phyloP scores from a whole-genome alignment of 1,284 basidiomycete species.

The Naganishia sp. region DNA sequence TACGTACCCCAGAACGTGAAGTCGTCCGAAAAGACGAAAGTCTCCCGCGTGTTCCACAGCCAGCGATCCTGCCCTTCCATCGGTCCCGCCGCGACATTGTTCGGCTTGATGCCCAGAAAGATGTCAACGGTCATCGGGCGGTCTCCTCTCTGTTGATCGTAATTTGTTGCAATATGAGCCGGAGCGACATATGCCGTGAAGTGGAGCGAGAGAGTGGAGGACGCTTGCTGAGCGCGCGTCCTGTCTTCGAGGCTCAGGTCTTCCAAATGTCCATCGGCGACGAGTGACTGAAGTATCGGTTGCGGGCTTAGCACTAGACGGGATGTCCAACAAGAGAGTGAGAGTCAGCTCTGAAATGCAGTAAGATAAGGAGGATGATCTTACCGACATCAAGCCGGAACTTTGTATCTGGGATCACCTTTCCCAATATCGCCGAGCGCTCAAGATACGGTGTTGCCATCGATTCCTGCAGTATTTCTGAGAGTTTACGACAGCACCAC shows the following conservation, averaged over 20 bases:
- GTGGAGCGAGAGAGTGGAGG: neutral
- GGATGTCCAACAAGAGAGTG: neutral
- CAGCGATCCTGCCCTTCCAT: conserved; percentile 68
- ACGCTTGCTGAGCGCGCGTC: neutral
- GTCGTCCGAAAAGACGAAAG: conserved; percentile 66
- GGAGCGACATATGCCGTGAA: conserved; percentile 23
- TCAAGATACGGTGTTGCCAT: neutral
- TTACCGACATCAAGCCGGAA: conserved; percentile 27
- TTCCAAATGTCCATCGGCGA: neutral
- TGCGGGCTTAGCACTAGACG: neutral
- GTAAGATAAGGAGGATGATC: neutral
- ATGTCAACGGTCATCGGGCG: conserved; percentile 66
- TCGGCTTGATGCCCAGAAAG: conserved; percentile 70
- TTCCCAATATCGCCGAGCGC: conserved; percentile 19
- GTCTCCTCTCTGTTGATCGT: conserved; percentile 58
- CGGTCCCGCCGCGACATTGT: conserved; percentile 63
- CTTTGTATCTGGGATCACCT: conserved; percentile 18
- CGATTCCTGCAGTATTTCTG: neutral
- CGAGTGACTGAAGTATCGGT: neutral
- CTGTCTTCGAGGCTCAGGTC: neutral
- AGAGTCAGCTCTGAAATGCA: neutral
- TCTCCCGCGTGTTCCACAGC: conserved; percentile 70
- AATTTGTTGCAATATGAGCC: neutral
- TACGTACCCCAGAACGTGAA: conserved; percentile 69
- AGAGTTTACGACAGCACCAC: conserved; percentile 19